Evolutionary conservation across 2,329 filamentous ascomycete species (phyloP), one percentile per base, ranked within the genome.

Genomic region (Pyrenochaeta sp.): DNA sequence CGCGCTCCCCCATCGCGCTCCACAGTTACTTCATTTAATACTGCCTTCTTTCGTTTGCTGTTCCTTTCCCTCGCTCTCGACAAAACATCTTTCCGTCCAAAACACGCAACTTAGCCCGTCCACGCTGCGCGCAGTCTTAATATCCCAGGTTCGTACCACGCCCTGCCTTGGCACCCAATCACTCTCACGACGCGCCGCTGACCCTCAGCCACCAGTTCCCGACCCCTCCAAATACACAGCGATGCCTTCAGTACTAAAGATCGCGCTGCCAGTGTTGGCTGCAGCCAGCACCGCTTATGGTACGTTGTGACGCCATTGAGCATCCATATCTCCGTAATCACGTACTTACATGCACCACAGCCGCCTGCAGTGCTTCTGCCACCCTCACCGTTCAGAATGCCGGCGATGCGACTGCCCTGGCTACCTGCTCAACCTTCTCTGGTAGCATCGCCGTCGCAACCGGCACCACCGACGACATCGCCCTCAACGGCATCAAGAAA

Each of bases 391-490:
- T 92, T 79, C 82, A 83, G 75, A 81, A 75, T 79, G 78, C 75
- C 49, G 84, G 85, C 65, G 83, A 90, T 71, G 87, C 85, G 51
- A 82, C 81, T 15, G 74, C 73, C 43, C 79, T 94, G 55, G 75
- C 83, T 48, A 69, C 73, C 60, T 97, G 93, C 84, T 73, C 78
- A n/a, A 89, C 85, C 50, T 83, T 91, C 72, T 78, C 84, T 45
- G 92, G 90, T 69, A 83, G 85, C 73, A 81, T 97, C 57, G 82
- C 85, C 59, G 83, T 96, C 61, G 82, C 82, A 57, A 79, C 81
- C 32, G 72, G 75, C 45, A 82, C 87, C 33, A 77, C 82, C 45
- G 84, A 84, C 41, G 75, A 77, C 58, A 82, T 97, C 63, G 77
- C 79, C 49, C 77, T 97, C 61, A 79, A 85, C 67, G 87, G 88